phyloP scores from a whole-genome alignment of 1,284 basidiomycete genomes.

The Wolfiporia cocos region DNA sequence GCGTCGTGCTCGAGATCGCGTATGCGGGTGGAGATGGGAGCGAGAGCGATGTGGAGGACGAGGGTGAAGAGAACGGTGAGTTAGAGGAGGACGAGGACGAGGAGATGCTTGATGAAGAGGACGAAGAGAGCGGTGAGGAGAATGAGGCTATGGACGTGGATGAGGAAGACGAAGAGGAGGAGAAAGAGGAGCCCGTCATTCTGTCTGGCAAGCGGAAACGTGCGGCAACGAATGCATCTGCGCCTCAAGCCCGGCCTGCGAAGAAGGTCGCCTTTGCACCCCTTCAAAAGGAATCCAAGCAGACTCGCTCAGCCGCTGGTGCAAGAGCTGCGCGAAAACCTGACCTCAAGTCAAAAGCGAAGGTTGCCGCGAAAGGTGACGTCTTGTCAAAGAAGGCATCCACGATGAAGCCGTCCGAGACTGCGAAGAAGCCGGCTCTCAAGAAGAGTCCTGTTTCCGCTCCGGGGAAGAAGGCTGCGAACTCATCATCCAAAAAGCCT shows the following conservation, averaged over 20 bases:
- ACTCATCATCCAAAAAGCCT: conserved; percentile 21
- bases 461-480: conserved; percentile 22
- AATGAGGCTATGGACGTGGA: too few relatives aligned
- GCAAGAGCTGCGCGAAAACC: conserved; percentile 15
- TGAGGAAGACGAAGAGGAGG: too few relatives aligned
- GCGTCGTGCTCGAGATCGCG: conserved; percentile 47
- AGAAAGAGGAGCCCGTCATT: conserved; percentile 19
- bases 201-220: conserved; percentile 44
- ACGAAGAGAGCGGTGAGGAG: too few relatives aligned
- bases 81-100: conserved; percentile 14
- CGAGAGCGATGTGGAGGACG: conserved; percentile 28
- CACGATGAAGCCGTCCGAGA: conserved; percentile 8
- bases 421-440: background rate
- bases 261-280: conserved; percentile 46
- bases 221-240: conserved; percentile 18
- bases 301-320: conserved; percentile 24
- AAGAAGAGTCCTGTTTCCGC: conserved; percentile 7
- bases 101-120: conserved; percentile 18
- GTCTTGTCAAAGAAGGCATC: too few relatives aligned
- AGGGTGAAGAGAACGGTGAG: conserved; percentile 24
- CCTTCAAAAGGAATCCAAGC: conserved; percentile 27
- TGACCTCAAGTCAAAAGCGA: background rate
- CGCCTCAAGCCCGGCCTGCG: conserved; percentile 25
- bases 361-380: too few relatives aligned
- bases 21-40: conserved; percentile 36